These are phyloP conservation scores for Sporisorium sorghi DNA, from an alignment of 1,284 basidiomycete species.

Conservation along the genomic window DNA sequence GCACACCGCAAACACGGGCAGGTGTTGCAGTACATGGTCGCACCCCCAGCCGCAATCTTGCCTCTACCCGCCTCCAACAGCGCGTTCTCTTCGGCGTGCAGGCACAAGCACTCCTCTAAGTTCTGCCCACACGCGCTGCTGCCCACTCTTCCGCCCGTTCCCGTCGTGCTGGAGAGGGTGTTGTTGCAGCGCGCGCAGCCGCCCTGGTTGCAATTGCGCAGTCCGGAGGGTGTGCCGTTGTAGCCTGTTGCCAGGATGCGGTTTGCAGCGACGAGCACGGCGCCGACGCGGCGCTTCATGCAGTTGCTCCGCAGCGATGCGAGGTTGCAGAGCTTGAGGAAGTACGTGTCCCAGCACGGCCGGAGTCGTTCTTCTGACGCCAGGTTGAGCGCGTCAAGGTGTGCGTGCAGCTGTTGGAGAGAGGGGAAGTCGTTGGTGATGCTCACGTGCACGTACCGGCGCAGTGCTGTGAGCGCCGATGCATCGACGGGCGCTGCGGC, in stretches of 20 bases:
- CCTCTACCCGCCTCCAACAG: slow-evolving; percentile 83
- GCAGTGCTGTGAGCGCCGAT: slow-evolving; percentile 17
- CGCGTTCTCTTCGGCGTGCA: slow-evolving; percentile 99
- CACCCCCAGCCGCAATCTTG: slow-evolving; percentile 74
- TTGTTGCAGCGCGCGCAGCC: slow-evolving; percentile 67
- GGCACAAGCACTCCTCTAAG: slow-evolving; percentile 87
- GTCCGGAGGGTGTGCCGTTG: slow-evolving; percentile 93
- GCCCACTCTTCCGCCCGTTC: not conserved
- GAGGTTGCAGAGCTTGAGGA: slow-evolving; percentile 66
- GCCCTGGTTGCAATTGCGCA: slow-evolving; percentile 72
- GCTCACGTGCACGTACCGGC: slow-evolving; percentile 73
- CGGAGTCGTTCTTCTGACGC: slow-evolving; percentile 82
- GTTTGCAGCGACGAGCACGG: slow-evolving; percentile 84
- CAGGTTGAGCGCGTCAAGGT: slow-evolving; percentile 80
- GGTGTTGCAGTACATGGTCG: slow-evolving; percentile 88
- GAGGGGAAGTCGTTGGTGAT: slow-evolving; percentile 79
- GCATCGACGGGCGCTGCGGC: too few relatives aligned
- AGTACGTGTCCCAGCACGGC: slow-evolving; percentile 68
- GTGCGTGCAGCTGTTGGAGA: slow-evolving; percentile 74
- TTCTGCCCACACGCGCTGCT: slow-evolving; percentile 72
- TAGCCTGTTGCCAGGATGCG: slow-evolving; percentile 96
- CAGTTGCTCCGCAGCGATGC: slow-evolving; percentile 68
- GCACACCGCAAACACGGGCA: slow-evolving; percentile 96
- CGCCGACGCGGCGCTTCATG: slow-evolving; percentile 97
- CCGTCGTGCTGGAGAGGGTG: slow-evolving; percentile 12